These are phyloP conservation scores for Apophysomyces ossiformis DNA, from an alignment of 371 early-diverging fungal genomes.

Conservation along the genomic window DNA sequence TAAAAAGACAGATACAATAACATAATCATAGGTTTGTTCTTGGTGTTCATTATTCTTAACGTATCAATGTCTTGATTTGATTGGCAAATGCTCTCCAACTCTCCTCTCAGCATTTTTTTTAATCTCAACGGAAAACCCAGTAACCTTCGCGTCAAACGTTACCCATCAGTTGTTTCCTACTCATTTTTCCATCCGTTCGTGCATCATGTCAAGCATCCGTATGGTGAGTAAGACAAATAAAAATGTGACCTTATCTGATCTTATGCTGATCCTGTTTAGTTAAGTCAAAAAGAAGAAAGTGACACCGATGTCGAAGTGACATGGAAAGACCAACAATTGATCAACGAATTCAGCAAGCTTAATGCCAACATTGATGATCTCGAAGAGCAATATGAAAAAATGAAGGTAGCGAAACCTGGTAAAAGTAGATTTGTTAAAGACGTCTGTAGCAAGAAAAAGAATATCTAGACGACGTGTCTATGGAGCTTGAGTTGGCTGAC, in stretches of 20 bases:
- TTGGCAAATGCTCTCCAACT: too few relatives aligned
- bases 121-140: too few relatives aligned
- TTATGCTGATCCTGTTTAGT: slow-evolving; percentile 19
- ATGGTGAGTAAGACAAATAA: slow-evolving; percentile 16
- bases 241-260: background rate
- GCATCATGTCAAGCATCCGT: slow-evolving; percentile 25
- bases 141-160: too few relatives aligned
- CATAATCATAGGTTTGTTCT: too few relatives aligned
- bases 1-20: too few relatives aligned
- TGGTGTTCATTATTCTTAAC: too few relatives aligned
- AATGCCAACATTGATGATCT: slow-evolving; percentile 78
- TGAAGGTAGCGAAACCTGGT: slow-evolving; percentile 66
- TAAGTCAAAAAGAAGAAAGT: slow-evolving; percentile 73
- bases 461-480: slow-evolving; percentile 88
- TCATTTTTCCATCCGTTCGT: too few relatives aligned
- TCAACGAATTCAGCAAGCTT: slow-evolving; percentile 91
- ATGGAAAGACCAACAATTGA: slow-evolving; percentile 94
- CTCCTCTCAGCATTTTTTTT: too few relatives aligned
- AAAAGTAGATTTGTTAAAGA: background rate
- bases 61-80: too few relatives aligned
- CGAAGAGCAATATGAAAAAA: slow-evolving; percentile 77
- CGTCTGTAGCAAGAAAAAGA: slow-evolving; percentile 78
- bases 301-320: slow-evolving; percentile 91
- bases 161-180: too few relatives aligned
- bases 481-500: slow-evolving; percentile 91